Evolutionary conservation across 306 rosid genomes (phyloP).

Genomic region (Carpinus viminea): DNA sequence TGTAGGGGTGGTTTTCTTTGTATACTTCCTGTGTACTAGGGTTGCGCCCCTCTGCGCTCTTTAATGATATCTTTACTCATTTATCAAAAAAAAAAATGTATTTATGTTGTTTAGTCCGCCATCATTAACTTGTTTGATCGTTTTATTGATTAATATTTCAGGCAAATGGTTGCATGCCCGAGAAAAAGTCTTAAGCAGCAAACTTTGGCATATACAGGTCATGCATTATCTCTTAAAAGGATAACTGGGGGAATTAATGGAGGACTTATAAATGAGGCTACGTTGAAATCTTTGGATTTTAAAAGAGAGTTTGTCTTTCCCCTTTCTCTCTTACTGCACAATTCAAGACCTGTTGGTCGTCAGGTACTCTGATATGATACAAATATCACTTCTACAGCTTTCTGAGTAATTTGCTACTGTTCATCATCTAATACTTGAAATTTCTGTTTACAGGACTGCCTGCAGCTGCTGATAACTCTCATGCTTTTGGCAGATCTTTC

Average conservation of each 20-base stretch:
- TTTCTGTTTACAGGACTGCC: conserved; percentile 69
- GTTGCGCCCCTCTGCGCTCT: too few species aligned
- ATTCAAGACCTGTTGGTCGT: conserved; percentile 94
- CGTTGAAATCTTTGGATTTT: conserved; percentile 69
- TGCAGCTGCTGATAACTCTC: conserved; percentile 76
- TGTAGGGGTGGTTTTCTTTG: too few species aligned
- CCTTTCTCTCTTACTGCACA: conserved; percentile 75
- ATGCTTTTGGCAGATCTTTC: conserved; percentile 85
- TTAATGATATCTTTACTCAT: too few species aligned
- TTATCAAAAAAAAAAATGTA: too few species aligned
- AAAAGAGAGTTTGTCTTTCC: conserved; percentile 80
- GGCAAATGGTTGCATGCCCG: conserved; percentile 50
- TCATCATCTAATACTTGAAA: conserved; percentile 37
- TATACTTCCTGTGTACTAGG: too few species aligned
- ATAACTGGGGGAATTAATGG: conserved; percentile 94
- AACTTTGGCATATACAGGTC: conserved; percentile 67
- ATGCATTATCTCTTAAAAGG: conserved; percentile 74
- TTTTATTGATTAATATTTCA: conserved; percentile 32
- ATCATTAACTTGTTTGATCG: conserved; percentile 14
- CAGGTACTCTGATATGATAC: conserved; percentile 55
- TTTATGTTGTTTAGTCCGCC: conserved; percentile 1
- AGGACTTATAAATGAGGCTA: conserved; percentile 79
- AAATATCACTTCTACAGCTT: conserved; percentile 12
- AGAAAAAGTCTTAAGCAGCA: conserved; percentile 56
- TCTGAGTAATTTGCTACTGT: conserved; percentile 9